These are phyloP conservation scores for Tympanopsis confertula DNA, from an alignment of 2,329 filamentous ascomycete species.

Conservation along the genomic window DNA sequence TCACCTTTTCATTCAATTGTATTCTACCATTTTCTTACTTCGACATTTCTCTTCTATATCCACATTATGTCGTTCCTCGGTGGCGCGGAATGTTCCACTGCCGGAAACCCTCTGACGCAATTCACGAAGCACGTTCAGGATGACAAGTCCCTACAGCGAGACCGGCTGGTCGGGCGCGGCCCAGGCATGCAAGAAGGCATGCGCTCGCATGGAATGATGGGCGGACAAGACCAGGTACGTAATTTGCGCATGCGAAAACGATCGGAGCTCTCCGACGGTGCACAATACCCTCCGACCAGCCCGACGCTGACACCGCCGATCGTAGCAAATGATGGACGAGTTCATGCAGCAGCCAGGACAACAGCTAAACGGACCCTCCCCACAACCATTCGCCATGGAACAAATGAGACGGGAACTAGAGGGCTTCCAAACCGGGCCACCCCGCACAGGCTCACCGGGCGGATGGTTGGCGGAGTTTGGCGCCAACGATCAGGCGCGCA, in stretches of 20 bases:
- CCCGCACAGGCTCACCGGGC: not conserved
- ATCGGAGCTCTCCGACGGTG: conserved; percentile 4
- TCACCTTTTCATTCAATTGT: too few relatives aligned
- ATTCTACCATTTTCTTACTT: too few relatives aligned
- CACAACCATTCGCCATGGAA: conserved; percentile 1
- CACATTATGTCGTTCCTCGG: conserved; percentile 88
- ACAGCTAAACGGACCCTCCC: conserved; percentile 36
- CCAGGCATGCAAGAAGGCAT: conserved; percentile 67
- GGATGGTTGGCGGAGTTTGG: conserved; percentile 39
- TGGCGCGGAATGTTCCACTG: conserved; percentile 92
- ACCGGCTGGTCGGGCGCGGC: conserved; percentile 69
- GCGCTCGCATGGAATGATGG: conserved; percentile 57
- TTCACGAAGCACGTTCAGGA: conserved; percentile 95
- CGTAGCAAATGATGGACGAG: conserved; percentile 72
- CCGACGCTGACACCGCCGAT: conserved; percentile 13
- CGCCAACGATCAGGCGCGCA: conserved; percentile 40
- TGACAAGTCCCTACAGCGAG: conserved; percentile 87
- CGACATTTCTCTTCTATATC: too few relatives aligned
- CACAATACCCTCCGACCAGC: conserved; percentile 2
- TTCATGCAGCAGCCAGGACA: conserved; percentile 72
- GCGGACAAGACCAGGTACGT: conserved; percentile 61
- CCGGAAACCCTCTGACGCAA: conserved; percentile 89
- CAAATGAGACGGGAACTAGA: conserved; percentile 19
- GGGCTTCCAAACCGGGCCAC: conserved; percentile 29
- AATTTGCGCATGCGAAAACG: conserved; percentile 2